Percentiles rank a stretch among this genome's conserved stretches.
phyloP scores from a whole-genome alignment of 208 protist genomes.

The Leishmania major region DNA sequence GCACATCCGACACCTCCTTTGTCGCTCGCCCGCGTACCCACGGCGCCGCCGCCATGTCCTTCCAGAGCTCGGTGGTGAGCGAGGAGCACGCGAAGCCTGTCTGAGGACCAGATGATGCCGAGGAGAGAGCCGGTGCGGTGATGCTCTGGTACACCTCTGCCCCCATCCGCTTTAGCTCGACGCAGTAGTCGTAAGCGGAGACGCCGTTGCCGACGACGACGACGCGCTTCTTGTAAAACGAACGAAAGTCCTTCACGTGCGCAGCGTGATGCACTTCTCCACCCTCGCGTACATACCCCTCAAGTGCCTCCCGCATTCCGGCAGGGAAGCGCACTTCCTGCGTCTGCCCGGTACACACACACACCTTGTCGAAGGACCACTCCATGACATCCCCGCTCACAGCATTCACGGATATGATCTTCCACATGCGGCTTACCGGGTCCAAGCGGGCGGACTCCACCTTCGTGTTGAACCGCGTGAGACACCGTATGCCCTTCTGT shows the following conservation, averaged over 20 bases:
- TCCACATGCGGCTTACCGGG: conserved; percentile 49
- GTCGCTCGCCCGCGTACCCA: no score
- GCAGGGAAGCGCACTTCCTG: conserved; percentile 77
- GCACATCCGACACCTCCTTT: conserved; percentile 19
- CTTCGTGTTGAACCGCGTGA: conserved; percentile 90
- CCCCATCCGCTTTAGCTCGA: conserved; percentile 65
- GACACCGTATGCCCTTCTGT: conserved; percentile 59
- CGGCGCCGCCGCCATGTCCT: not conserved
- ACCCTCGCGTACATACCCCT: conserved; percentile 47
- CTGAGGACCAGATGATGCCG: not conserved
- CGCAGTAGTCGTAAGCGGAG: conserved; percentile 81
- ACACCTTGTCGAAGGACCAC: conserved; percentile 87
- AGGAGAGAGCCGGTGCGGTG: conserved; percentile 4
- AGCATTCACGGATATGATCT: conserved; percentile 88
- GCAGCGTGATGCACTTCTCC: conserved; percentile 85
- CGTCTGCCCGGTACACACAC: conserved; percentile 86
- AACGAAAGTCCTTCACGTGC: conserved; percentile 87
- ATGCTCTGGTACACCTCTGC: conserved; percentile 82
- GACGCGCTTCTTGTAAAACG: conserved; percentile 68
- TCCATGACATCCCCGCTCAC: conserved; percentile 87
- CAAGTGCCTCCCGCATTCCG: conserved; percentile 44
- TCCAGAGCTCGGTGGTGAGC: conserved; percentile 11
- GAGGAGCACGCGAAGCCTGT: not conserved
- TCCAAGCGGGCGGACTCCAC: conserved; percentile 80
- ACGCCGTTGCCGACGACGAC: conserved; percentile 86